phyloP scores from a whole-genome alignment of 805 yeast species.

The Starmerella asiatica region DNA sequence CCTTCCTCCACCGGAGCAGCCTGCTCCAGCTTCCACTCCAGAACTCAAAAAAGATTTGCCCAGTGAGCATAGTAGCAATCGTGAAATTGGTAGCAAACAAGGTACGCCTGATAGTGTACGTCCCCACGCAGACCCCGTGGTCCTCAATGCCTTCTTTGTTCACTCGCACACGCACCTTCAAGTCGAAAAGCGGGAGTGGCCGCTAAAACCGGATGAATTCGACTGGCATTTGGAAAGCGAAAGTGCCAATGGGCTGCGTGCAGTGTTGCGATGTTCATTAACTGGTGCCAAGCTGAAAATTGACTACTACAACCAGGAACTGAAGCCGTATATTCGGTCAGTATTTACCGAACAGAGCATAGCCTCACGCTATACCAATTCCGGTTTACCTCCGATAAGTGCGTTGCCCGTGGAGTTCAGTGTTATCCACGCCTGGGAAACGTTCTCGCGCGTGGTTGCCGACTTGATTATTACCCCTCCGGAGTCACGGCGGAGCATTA shows the following conservation, averaged over 20 bases:
- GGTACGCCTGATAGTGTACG: not conserved
- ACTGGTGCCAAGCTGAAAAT: constrained; percentile 18
- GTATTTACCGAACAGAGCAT: constrained; percentile 34
- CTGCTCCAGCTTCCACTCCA: too few relatives aligned
- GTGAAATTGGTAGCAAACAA: too few relatives aligned
- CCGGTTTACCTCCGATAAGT: not conserved
- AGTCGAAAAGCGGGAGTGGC: constrained; percentile 8
- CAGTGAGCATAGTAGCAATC: too few relatives aligned
- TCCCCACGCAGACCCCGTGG: not conserved
- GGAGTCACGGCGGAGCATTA: constrained; percentile 2
- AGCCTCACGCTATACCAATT: constrained; percentile 28
- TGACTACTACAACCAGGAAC: constrained; percentile 23
- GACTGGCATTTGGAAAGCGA: constrained; percentile 14
- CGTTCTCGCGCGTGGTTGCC: constrained; percentile 8
- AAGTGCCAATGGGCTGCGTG: not conserved
- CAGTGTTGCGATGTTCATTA: constrained; percentile 17
- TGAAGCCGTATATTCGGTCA: constrained; percentile 35
- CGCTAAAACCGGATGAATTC: not conserved
- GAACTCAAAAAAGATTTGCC: too few relatives aligned
- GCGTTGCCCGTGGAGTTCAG: not conserved
- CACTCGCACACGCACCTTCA: constrained; percentile 20
- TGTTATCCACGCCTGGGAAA: constrained; percentile 3
- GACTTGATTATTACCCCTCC: constrained; percentile 9
- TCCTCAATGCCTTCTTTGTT: constrained; percentile 15
- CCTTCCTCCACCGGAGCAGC: too few relatives aligned